Evolutionary conservation across 352 stramenopile species (phyloP).

Genomic region (Globisporangium orthogonon): DNA sequence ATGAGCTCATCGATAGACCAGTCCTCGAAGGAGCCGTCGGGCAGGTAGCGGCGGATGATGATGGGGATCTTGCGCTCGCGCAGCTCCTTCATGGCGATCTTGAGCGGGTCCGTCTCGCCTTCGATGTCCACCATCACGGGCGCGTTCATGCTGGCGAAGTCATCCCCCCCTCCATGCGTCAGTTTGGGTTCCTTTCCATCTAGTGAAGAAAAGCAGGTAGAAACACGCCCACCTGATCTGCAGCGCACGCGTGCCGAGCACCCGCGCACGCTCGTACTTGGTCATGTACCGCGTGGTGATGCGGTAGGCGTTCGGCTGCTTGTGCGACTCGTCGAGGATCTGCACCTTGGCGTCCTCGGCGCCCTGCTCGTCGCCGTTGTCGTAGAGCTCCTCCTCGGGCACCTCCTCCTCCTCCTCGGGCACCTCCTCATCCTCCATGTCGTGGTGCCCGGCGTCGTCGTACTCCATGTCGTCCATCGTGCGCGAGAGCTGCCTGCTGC

Average conservation of each 20-base stretch:
- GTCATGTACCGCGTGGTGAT: conserved; percentile 99
- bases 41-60: conserved; percentile 98
- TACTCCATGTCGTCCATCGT: conserved; percentile 86
- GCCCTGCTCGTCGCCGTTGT: conserved; percentile 44
- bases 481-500: neutral
- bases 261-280: conserved; percentile 98
- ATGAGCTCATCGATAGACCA: conserved; percentile 99
- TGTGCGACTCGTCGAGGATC: conserved; percentile 82
- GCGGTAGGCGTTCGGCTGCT: conserved; percentile 80
- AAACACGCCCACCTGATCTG: conserved; percentile 90
- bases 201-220: neutral
- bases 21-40: conserved; percentile 98
- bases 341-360: conserved; percentile 61
- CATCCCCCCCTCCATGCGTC: no score
- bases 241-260: conserved; percentile 96
- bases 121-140: conserved; percentile 96
- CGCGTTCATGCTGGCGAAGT: conserved; percentile 87
- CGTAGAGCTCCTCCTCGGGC: conserved; percentile 56
- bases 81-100: conserved; percentile 99
- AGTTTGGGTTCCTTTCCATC: neutral
- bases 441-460: conserved; percentile 63
- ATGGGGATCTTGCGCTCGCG: conserved; percentile 99
- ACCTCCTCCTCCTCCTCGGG: conserved; percentile 78
- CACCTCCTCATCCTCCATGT: conserved; percentile 82
- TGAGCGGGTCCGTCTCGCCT: conserved; percentile 98